Percentiles rank a stretch among this genome's conserved stretches.
phyloP scores from a whole-genome alignment of 345 rosid species.

The Syzygium aromaticum region DNA sequence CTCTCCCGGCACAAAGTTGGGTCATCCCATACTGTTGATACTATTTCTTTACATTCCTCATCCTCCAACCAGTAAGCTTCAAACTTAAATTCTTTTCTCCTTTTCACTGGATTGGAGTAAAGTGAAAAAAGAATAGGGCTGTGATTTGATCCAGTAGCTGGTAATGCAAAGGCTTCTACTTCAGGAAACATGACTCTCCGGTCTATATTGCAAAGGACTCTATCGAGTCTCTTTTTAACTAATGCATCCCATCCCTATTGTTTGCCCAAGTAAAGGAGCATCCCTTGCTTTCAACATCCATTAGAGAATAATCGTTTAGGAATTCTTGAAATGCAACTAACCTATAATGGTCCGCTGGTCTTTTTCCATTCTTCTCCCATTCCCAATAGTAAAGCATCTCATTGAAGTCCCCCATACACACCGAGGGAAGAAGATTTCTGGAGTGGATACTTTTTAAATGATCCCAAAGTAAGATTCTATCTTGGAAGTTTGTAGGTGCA shows the following conservation, averaged over 20 bases:
- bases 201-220: fast-evolving
- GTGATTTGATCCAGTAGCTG: background rate
- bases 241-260: too few species aligned
- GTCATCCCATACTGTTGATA: background rate
- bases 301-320: too few species aligned
- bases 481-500: background rate
- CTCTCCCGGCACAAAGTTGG: too few species aligned
- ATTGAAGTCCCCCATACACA: background rate
- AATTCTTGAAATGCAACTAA: too few species aligned
- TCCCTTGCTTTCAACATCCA: background rate
- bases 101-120: background rate
- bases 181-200: too few species aligned
- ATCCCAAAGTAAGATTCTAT: background rate
- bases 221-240: too few species aligned
- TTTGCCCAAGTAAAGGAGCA: background rate
- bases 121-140: background rate
- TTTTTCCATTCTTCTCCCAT: background rate
- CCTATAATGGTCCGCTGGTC: background rate
- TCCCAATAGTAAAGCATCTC: too few species aligned
- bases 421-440: background rate
- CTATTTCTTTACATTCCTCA: background rate
- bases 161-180: background rate
- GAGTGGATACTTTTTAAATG: background rate
- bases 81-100: background rate
- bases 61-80: background rate